Conservation (phyloP, 176 grass and related monocot genomes). For the Alopecurus myosuroides region DNA sequence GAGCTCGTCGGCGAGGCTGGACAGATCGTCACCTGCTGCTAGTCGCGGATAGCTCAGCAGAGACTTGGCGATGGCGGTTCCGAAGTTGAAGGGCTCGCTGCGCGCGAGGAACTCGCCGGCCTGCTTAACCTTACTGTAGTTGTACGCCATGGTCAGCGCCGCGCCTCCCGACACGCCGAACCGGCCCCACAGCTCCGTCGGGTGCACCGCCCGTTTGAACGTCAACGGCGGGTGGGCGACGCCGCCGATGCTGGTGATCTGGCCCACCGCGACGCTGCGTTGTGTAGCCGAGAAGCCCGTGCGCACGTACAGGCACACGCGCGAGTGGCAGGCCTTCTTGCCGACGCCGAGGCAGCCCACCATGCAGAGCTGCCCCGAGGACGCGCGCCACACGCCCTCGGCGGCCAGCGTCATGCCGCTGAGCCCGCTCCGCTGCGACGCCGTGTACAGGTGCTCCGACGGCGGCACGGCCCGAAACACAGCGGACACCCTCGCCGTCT, state of each 20-base stretch:
- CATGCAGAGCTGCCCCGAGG: constrained; percentile 84
- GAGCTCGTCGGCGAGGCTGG: constrained; percentile 58
- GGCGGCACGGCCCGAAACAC: constrained; percentile 60
- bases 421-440: constrained; percentile 54
- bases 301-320: constrained; percentile 73
- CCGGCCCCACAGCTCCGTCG: constrained; percentile 42
- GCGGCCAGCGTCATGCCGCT: constrained; percentile 47
- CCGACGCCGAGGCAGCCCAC: constrained; percentile 64
- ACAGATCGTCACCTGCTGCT: constrained; percentile 19
- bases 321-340: constrained; percentile 39
- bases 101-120: constrained; percentile 47
- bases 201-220: constrained; percentile 45
- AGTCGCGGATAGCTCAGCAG: constrained; percentile 66
- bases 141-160: constrained; percentile 35
- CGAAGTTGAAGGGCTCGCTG: constrained; percentile 63
- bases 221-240: constrained; percentile 38
- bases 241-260: constrained; percentile 47
- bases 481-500: constrained; percentile 57
- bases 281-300: constrained; percentile 55
- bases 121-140: constrained; percentile 49
- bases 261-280: constrained; percentile 54
- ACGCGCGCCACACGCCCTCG: constrained; percentile 74
- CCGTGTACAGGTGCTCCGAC: constrained; percentile 46
- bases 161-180: constrained; percentile 33
- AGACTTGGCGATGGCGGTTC: constrained; percentile 66